Conservation (phyloP, 108 stramenopile genomes). For the Skeletonema marinoi region DNA sequence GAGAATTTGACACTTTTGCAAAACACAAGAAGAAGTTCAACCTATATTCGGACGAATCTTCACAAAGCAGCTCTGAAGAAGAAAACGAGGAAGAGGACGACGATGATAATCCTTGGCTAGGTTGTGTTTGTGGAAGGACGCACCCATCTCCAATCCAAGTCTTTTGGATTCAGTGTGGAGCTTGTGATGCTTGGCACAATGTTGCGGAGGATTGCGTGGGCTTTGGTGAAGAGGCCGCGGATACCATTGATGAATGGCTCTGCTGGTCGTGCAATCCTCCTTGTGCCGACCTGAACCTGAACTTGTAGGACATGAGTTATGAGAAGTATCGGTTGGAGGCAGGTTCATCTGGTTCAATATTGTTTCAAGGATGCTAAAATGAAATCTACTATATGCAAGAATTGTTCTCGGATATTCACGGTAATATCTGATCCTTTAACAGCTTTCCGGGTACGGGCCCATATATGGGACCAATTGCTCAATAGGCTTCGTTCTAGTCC, state of each 20-base stretch:
- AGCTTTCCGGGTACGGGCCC: too few species aligned
- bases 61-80: not conserved
- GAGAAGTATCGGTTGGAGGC: not conserved
- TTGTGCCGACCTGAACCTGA: slow-evolving; percentile 25
- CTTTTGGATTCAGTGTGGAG: slow-evolving; percentile 84
- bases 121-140: slow-evolving; percentile 73
- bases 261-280: slow-evolving; percentile 48
- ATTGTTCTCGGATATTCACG: too few species aligned
- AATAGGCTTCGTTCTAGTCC: too few species aligned
- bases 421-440: too few species aligned
- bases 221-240: slow-evolving; percentile 53
- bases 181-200: slow-evolving; percentile 76
- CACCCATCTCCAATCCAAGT: slow-evolving; percentile 49
- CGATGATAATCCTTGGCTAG: slow-evolving; percentile 74
- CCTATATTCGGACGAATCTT: not conserved
- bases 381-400: too few species aligned
- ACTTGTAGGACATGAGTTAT: not conserved
- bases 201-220: slow-evolving; percentile 66
- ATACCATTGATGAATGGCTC: slow-evolving; percentile 37
- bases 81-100: slow-evolving; percentile 10
- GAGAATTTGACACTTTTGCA: not conserved
- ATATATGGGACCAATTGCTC: too few species aligned
- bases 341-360: too few species aligned
- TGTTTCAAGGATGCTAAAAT: not conserved
- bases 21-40: not conserved